These are phyloP conservation scores for Hypoxylon subgilvum DNA, from an alignment of 495 filamentous ascomycete species.

Conservation along the genomic window DNA sequence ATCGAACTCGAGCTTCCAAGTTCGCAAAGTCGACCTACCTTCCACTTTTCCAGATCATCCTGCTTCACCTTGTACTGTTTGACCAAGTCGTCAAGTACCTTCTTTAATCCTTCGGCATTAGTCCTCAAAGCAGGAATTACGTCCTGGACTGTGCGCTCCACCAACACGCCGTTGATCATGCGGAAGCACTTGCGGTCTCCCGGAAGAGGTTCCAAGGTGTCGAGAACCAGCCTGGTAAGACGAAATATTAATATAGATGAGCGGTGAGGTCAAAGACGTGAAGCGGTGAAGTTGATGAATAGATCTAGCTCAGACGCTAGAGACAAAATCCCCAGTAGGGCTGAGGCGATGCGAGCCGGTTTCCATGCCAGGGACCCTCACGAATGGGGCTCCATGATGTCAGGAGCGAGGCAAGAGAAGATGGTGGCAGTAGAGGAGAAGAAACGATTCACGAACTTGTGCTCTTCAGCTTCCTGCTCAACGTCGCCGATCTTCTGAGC, in stretches of 20 bases:
- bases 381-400: slow-evolving; percentile 31
- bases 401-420: slow-evolving; percentile 20
- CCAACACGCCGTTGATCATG: slow-evolving; percentile 95
- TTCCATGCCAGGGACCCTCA: slow-evolving; percentile 13
- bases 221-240: slow-evolving; percentile 81
- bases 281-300: slow-evolving; percentile 41
- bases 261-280: slow-evolving; percentile 45
- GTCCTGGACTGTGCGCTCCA: slow-evolving; percentile 91
- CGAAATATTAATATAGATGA: slow-evolving; percentile 37
- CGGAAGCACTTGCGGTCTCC: slow-evolving; percentile 95
- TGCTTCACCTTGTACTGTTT: slow-evolving; percentile 98
- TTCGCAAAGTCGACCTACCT: slow-evolving; percentile 64
- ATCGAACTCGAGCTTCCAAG: slow-evolving; percentile 17
- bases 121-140: slow-evolving; percentile 88
- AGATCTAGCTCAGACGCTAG: slow-evolving; percentile 33
- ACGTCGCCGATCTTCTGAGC: slow-evolving; percentile 96
- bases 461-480: slow-evolving; percentile 95
- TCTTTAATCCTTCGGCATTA: slow-evolving; percentile 93
- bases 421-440: not conserved
- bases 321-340: slow-evolving; percentile 22
- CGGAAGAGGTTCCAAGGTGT: slow-evolving; percentile 84
- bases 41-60: slow-evolving; percentile 96
- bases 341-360: slow-evolving; percentile 23
- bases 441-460: slow-evolving; percentile 73
- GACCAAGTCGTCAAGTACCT: slow-evolving; percentile 92